phyloP scores from a whole-genome alignment of 2,329 filamentous ascomycete species.

The Fusarium dimerum region DNA sequence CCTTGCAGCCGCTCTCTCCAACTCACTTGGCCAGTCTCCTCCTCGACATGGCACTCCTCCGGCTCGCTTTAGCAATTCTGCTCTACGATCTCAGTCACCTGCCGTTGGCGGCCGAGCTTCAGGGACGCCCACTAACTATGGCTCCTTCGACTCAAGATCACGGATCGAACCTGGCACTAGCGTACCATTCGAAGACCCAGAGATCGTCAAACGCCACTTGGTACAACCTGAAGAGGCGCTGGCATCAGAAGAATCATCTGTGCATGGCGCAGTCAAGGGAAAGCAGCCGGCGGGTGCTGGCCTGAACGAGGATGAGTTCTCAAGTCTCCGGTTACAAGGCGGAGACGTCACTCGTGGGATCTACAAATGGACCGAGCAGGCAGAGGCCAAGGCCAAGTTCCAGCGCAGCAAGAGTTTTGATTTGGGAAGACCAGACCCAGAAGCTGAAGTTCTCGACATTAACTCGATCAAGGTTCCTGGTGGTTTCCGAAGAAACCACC shows the following conservation, averaged over 20 bases:
- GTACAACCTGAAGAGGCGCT: constrained; percentile 63
- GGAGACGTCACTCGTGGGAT: constrained; percentile 94
- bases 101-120: constrained; percentile 39
- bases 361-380: constrained; percentile 94
- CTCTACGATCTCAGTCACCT: constrained; percentile 40
- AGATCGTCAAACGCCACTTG: constrained; percentile 87
- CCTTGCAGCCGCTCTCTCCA: constrained; percentile 82
- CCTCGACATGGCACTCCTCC: constrained; percentile 70
- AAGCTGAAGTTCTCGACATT: constrained; percentile 81
- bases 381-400: constrained; percentile 67
- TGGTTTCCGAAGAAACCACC: constrained; percentile 87
- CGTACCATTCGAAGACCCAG: constrained; percentile 79
- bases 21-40: constrained; percentile 69
- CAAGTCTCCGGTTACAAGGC: constrained; percentile 87
- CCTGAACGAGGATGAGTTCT: constrained; percentile 80
- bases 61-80: constrained; percentile 59
- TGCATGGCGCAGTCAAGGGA: constrained; percentile 50
- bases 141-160: constrained; percentile 76
- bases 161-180: constrained; percentile 47
- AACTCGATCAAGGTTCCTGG: constrained; percentile 90
- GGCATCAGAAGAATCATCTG: constrained; percentile 49
- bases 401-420: constrained; percentile 89
- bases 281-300: constrained; percentile 49
- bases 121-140: constrained; percentile 73
- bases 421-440: constrained; percentile 72